Conservation (phyloP, 768 basidiomycete species). For the Naganishia friedmannii region DNA sequence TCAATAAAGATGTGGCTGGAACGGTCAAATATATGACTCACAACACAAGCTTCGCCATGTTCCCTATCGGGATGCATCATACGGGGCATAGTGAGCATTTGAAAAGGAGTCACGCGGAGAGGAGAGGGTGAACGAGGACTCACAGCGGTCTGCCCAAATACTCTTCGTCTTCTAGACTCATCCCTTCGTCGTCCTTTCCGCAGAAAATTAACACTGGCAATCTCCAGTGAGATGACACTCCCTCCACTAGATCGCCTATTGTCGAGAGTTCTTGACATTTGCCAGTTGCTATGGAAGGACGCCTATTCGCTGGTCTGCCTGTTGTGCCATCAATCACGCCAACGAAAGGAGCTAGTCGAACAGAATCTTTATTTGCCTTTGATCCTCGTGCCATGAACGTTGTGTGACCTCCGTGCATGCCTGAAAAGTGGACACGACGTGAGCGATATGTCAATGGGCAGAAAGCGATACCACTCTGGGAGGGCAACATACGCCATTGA, state of each 20-base stretch:
- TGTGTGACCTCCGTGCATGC: conserved; percentile 1
- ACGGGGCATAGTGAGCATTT: not conserved
- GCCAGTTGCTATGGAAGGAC: too few relatives aligned
- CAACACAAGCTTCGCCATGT: conserved; percentile 3
- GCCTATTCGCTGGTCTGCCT: not conserved
- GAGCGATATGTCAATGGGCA: too few relatives aligned
- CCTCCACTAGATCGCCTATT: too few relatives aligned
- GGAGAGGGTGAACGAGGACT: not conserved
- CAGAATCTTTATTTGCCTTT: not conserved
- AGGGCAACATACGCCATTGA: conserved; percentile 13
- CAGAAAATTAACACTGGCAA: conserved; percentile 13
- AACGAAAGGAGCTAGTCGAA: not conserved
- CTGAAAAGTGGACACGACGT: not conserved
- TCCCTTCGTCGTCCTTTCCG: not conserved
- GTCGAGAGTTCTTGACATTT: not conserved
- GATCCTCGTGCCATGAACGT: conserved; percentile 11
- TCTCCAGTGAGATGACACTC: conserved; percentile 1
- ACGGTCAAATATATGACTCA: not conserved
- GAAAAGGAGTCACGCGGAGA: not conserved
- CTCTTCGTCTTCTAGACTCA: not conserved
- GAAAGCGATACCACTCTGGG: not conserved
- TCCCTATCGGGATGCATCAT: not conserved
- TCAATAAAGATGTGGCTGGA: not conserved
- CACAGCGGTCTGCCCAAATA: conserved; percentile 5
- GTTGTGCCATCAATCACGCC: not conserved